Percentiles rank a stretch among this genome's conserved stretches.
These are phyloP conservation scores for Forsythia viridissima DNA, from an alignment of 257 asterid species.

Conservation along the genomic window DNA sequence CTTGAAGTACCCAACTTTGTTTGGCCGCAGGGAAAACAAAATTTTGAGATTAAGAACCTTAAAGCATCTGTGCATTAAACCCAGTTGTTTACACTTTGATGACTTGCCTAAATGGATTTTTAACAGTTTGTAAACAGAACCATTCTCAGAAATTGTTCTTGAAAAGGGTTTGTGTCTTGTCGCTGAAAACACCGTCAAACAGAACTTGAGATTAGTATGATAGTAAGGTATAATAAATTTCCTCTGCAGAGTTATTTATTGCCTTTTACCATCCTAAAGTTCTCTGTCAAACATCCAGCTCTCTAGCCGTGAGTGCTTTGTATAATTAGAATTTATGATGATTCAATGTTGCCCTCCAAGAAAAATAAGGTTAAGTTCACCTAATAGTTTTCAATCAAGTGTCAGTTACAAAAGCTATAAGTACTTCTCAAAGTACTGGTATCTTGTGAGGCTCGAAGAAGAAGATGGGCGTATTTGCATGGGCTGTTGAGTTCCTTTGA, in stretches of 20 bases:
- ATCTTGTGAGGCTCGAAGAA: not conserved
- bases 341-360: not conserved
- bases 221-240: not conserved
- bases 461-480: not conserved
- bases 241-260: not conserved
- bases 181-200: not conserved
- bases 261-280: not conserved
- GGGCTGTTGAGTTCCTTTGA: not conserved
- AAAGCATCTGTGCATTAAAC: not conserved
- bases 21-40: not conserved
- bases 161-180: not conserved
- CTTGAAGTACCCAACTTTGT: not conserved
- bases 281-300: not conserved
- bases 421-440: not conserved
- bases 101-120: not conserved
- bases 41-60: not conserved
- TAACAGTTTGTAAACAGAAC: not conserved
- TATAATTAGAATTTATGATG: not conserved
- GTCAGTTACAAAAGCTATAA: not conserved
- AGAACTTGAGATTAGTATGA: not conserved
- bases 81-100: not conserved
- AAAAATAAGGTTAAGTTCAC: not conserved
- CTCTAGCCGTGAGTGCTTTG: not conserved
- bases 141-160: not conserved
- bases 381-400: not conserved